phyloP scores from a whole-genome alignment of 176 grass and related monocot species.

The Cymbopogon citratus region DNA sequence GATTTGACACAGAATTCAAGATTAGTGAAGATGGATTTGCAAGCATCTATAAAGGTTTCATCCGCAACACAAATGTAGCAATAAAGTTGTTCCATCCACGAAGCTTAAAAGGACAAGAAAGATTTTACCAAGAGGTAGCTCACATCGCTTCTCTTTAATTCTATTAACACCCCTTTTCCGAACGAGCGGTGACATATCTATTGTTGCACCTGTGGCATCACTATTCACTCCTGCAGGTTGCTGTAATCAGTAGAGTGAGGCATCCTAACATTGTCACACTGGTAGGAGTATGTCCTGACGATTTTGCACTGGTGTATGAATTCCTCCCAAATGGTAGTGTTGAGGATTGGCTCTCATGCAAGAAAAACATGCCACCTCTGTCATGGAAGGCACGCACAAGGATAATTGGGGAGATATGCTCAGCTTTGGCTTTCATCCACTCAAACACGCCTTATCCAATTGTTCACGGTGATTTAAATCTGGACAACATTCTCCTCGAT shows the following conservation, averaged over 20 bases:
- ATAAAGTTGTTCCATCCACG: constrained; percentile 58
- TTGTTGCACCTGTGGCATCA: neutral
- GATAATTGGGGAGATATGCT: constrained; percentile 73
- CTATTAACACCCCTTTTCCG: neutral
- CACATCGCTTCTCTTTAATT: neutral
- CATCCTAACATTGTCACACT: constrained; percentile 78
- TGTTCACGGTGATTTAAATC: constrained; percentile 68
- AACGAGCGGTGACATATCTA: neutral
- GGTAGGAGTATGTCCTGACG: constrained; percentile 59
- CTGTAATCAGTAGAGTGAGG: constrained; percentile 49
- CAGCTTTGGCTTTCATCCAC: constrained; percentile 72
- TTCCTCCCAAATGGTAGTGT: constrained; percentile 80
- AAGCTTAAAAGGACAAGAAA: constrained; percentile 18
- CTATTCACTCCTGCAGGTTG: constrained; percentile 40
- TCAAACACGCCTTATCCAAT: constrained; percentile 49
- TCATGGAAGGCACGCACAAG: constrained; percentile 58
- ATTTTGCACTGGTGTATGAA: constrained; percentile 54
- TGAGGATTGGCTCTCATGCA: constrained; percentile 41
- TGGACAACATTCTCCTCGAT: constrained; percentile 67
- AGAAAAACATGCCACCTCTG: constrained; percentile 38
- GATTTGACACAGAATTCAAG: constrained; percentile 41
- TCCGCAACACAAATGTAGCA: constrained; percentile 50
- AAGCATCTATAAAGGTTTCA: constrained; percentile 51
- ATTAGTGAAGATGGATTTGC: constrained; percentile 48
- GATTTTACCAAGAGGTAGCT: constrained; percentile 71